These are phyloP conservation scores for Calocybe indica DNA, from an alignment of 768 basidiomycete genomes.

Conservation along the genomic window DNA sequence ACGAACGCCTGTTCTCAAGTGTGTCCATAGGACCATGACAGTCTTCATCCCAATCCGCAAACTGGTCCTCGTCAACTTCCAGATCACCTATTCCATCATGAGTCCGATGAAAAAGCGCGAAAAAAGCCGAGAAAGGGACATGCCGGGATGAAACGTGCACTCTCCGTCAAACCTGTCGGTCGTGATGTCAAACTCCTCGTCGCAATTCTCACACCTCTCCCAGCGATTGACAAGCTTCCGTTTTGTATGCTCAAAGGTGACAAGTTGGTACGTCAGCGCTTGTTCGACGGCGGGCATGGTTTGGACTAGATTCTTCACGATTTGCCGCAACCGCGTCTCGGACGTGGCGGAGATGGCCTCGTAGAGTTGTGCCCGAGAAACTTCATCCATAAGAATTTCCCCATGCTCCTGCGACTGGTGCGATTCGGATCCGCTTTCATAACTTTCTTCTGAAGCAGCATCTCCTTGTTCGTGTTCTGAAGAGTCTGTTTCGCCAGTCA, in stretches of 20 bases:
- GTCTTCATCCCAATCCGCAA: conserved; percentile 42
- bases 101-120: neutral
- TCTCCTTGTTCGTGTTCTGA: conserved; percentile 18
- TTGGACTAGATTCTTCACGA: conserved; percentile 32
- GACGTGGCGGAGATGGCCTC: conserved; percentile 36
- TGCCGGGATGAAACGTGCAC: conserved; percentile 49
- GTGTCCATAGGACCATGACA: conserved; percentile 43
- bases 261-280: conserved; percentile 36
- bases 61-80: conserved; percentile 31
- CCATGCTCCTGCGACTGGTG: no score
- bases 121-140: conserved; percentile 7
- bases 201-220: conserved; percentile 42
- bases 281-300: conserved; percentile 35
- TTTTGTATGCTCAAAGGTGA: conserved; percentile 30
- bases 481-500: conserved; percentile 34
- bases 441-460: conserved; percentile 15
- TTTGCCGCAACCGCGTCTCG: conserved; percentile 36
- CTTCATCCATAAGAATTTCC: conserved; percentile 30
- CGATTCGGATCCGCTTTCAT: conserved; percentile 21
- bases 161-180: conserved; percentile 29
- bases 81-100: conserved; percentile 28
- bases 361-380: conserved; percentile 35
- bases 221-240: conserved; percentile 34
- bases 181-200: conserved; percentile 39
- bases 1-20: conserved; percentile 27